Evolutionary conservation across 345 rosid species (phyloP).

Genomic region (Melastoma malabathricum): DNA sequence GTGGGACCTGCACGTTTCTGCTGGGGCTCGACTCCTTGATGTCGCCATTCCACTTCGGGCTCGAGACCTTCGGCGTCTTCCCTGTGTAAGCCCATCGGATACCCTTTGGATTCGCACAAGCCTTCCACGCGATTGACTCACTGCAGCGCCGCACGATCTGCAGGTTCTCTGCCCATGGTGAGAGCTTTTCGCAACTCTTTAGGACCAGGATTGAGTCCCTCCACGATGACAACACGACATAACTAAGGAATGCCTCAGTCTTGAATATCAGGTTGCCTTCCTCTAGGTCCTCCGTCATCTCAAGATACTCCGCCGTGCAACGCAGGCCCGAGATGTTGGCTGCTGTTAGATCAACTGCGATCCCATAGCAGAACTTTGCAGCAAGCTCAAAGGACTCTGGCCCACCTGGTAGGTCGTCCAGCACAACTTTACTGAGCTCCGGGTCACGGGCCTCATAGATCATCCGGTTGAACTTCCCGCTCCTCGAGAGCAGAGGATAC

Average conservation of each 20-base stretch:
- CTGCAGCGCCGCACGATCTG: conserved; percentile 92
- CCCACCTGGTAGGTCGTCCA: conserved; percentile 89
- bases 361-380: conserved; percentile 90
- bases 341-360: conserved; percentile 86
- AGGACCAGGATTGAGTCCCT: conserved; percentile 81
- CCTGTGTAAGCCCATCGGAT: conserved; percentile 89
- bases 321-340: conserved; percentile 77
- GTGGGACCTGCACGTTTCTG: conserved; percentile 69
- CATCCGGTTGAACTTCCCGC: conserved; percentile 81
- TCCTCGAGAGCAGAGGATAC: conserved; percentile 91
- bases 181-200: conserved; percentile 84
- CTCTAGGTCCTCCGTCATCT: conserved; percentile 98
- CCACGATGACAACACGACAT: conserved; percentile 93
- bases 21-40: conserved; percentile 70
- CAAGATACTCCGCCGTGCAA: conserved; percentile 94
- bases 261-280: conserved; percentile 97
- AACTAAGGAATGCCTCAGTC: conserved; percentile 95
- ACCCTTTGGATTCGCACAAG: conserved; percentile 93
- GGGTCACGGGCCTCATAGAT: conserved; percentile 65
- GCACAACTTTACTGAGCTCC: conserved; percentile 34
- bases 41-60: conserved; percentile 74
- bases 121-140: conserved; percentile 98
- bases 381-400: conserved; percentile 81
- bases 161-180: conserved; percentile 97
- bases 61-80: conserved; percentile 49